Percentiles rank a stretch among this genome's conserved stretches.
phyloP scores from a whole-genome alignment of 2,329 filamentous ascomycete species.

The Botrytis tulipae region DNA sequence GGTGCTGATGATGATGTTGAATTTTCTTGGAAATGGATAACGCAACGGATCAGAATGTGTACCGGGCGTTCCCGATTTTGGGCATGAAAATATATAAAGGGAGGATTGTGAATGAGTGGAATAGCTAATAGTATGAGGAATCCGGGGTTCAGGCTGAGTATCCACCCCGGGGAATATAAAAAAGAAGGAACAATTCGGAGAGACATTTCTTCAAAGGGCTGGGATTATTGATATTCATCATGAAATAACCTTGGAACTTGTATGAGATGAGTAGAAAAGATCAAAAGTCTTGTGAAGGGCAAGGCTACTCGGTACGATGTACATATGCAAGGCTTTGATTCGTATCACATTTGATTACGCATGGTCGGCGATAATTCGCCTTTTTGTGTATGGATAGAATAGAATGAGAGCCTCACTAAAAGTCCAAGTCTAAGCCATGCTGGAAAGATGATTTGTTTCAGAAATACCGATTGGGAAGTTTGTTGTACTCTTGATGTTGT shows the following conservation, averaged over 20 bases:
- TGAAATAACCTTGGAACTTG: not conserved
- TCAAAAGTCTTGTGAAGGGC: not conserved
- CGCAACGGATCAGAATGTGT: not conserved
- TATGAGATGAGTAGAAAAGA: no score
- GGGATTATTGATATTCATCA: not conserved
- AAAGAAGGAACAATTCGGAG: conserved; percentile 3
- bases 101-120: not conserved
- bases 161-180: not conserved
- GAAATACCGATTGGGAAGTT: not conserved
- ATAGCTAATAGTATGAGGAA: not conserved
- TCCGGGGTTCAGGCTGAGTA: not conserved
- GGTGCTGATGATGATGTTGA: not conserved
- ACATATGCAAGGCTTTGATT: conserved; percentile 13
- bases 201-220: not conserved
- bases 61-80: conserved; percentile 10
- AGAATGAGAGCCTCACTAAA: conserved; percentile 2
- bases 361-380: conserved; percentile 15
- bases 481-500: not conserved
- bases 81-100: conserved; percentile 12
- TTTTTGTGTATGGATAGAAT: not conserved
- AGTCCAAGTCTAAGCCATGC: conserved; percentile 10
- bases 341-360: not conserved
- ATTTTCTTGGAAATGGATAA: not conserved
- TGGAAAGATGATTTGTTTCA: not conserved
- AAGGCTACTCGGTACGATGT: conserved; percentile 6